These are phyloP conservation scores for Evansstolkia leycettana DNA, from an alignment of 495 filamentous ascomycete genomes.

Conservation along the genomic window DNA sequence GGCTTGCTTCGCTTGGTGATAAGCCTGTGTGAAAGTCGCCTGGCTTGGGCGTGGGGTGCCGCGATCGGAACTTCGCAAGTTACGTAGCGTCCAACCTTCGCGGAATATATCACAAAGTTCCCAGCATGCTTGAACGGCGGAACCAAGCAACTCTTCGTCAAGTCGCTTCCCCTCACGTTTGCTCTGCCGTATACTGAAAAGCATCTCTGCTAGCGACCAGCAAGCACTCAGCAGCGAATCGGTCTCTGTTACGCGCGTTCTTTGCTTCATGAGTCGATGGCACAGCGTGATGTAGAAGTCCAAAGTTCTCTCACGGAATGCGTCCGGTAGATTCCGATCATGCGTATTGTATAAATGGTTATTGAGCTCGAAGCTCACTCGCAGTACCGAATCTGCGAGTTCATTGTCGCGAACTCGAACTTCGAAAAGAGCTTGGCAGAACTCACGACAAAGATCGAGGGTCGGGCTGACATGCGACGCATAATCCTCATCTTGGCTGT, in stretches of 20 bases:
- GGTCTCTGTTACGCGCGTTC: conserved; percentile 59
- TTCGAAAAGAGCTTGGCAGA: conserved; percentile 84
- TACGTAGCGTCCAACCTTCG: conserved; percentile 82
- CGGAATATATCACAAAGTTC: conserved; percentile 89
- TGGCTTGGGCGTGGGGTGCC: conserved; percentile 79
- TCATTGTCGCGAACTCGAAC: conserved; percentile 64
- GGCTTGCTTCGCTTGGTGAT: conserved; percentile 32
- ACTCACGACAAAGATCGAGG: conserved; percentile 78
- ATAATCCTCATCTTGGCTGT: conserved; percentile 59
- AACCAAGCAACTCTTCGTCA: conserved; percentile 74
- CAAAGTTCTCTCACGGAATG: conserved; percentile 77
- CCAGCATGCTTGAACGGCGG: conserved; percentile 87
- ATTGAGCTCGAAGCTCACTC: conserved; percentile 89
- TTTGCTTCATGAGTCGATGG: conserved; percentile 88
- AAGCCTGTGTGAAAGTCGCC: conserved; percentile 49
- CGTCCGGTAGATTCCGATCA: conserved; percentile 72
- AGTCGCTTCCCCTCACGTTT: conserved; percentile 57
- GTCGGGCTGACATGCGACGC: conserved; percentile 63
- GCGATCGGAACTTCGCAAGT: conserved; percentile 71
- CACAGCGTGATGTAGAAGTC: conserved; percentile 92
- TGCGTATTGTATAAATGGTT: conserved; percentile 91
- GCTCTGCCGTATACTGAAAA: conserved; percentile 83
- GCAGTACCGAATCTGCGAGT: conserved; percentile 65
- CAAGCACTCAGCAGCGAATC: conserved; percentile 76
- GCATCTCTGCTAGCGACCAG: conserved; percentile 86